These are phyloP conservation scores for Rhodotorula babjevae DNA, from an alignment of 768 basidiomycete genomes.

Conservation along the genomic window DNA sequence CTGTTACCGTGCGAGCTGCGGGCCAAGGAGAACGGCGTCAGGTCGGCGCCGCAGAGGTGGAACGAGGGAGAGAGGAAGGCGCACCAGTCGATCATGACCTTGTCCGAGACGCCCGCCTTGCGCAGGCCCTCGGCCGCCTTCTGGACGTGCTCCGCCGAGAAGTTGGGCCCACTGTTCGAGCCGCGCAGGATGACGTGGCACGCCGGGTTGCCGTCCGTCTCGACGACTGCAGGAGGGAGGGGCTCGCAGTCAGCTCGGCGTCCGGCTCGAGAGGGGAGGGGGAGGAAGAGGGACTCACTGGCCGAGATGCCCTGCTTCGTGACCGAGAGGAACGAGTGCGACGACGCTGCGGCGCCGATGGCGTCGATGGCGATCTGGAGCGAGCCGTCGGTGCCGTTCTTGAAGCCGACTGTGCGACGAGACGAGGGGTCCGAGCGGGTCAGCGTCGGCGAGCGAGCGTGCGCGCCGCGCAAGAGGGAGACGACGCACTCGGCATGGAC, in stretches of 20 bases:
- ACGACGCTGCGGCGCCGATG: conserved; percentile 80
- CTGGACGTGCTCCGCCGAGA: conserved; percentile 68
- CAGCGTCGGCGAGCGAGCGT: not conserved
- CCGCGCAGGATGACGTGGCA: conserved; percentile 92
- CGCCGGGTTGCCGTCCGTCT: conserved; percentile 89
- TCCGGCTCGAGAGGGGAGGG: not conserved
- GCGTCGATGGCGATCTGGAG: conserved; percentile 79
- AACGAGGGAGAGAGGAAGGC: not conserved
- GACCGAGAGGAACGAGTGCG: conserved; percentile 93
- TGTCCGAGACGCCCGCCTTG: conserved; percentile 71
- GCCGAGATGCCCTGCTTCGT: conserved; percentile 93
- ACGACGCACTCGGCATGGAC: conserved; percentile 30
- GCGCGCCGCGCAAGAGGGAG: not conserved
- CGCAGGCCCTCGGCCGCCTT: conserved; percentile 67
- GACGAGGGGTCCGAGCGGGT: conserved; percentile 57
- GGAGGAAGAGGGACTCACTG: conserved; percentile 45
- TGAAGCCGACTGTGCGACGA: conserved; percentile 95
- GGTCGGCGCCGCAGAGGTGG: too few species aligned
- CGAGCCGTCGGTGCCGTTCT: conserved; percentile 93
- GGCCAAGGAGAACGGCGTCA: too few species aligned
- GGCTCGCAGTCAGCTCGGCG: not conserved
- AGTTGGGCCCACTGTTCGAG: conserved; percentile 84
- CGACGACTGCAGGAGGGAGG: conserved; percentile 57
- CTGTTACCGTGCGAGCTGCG: conserved; percentile 91
- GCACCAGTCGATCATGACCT: conserved; percentile 68